Evolutionary conservation across 2,329 filamentous ascomycete genomes (phyloP).

Genomic region (Colletotrichum cordylinicola): DNA sequence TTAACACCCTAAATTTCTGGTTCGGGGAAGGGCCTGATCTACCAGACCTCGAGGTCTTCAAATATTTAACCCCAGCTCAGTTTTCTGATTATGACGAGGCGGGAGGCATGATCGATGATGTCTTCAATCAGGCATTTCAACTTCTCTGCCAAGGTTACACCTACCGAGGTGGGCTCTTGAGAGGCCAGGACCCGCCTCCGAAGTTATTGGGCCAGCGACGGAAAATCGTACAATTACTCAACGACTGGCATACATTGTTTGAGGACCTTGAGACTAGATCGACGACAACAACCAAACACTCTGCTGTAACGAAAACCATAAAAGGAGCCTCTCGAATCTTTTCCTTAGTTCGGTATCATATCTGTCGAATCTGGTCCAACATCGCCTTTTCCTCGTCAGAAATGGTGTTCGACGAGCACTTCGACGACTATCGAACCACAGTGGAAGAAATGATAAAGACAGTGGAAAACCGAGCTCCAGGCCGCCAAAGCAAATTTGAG

Average conservation of each 20-base stretch:
- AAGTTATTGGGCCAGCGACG: slow-evolving; percentile 13
- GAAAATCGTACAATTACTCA: not conserved
- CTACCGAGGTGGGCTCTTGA: slow-evolving; percentile 28
- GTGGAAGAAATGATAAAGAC: slow-evolving; percentile 32
- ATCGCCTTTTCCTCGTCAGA: slow-evolving; percentile 27
- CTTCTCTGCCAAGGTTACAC: slow-evolving; percentile 33
- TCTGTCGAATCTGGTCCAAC: not conserved
- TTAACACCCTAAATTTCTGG: not conserved
- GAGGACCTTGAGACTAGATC: not conserved
- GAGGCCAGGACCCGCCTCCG: not conserved
- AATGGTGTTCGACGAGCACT: slow-evolving; percentile 37
- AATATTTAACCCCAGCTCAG: not conserved
- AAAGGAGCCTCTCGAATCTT: not conserved
- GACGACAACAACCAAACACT: not conserved
- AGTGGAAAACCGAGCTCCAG: not conserved
- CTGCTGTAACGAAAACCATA: not conserved
- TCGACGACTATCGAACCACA: slow-evolving; percentile 39
- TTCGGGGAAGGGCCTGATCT: not conserved
- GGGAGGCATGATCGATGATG: slow-evolving; percentile 32
- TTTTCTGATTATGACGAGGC: slow-evolving; percentile 29
- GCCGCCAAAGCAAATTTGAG: not conserved
- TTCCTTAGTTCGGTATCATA: not conserved
- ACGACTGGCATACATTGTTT: slow-evolving; percentile 27
- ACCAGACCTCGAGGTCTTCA: slow-evolving; percentile 21
- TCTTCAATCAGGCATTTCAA: slow-evolving; percentile 31